These are phyloP conservation scores for Monilinia vaccinii-corymbosi DNA, from an alignment of 2,329 filamentous ascomycete species.

Conservation along the genomic window DNA sequence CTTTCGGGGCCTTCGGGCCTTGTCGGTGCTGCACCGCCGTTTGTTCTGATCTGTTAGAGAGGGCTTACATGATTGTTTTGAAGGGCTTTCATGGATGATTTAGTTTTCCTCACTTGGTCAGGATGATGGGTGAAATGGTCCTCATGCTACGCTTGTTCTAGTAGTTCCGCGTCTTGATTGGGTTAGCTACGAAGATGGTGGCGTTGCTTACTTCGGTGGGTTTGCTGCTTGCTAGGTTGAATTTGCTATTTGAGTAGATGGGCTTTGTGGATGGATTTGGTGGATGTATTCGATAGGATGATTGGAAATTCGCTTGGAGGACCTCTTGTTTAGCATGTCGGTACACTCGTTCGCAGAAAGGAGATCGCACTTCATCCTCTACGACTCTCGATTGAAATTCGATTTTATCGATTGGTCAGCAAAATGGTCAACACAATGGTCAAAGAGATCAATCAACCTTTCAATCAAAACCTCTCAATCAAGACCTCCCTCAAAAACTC, in stretches of 20 bases:
- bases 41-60: conserved; percentile 1
- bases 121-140: neutral
- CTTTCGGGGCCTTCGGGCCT: neutral
- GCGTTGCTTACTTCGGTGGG: neutral
- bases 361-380: neutral
- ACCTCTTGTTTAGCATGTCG: neutral
- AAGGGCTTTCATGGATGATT: neutral
- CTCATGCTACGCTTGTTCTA: conserved; percentile 3
- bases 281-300: neutral
- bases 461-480: neutral
- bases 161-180: neutral
- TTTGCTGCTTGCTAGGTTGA: neutral
- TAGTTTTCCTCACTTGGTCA: neutral
- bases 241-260: neutral
- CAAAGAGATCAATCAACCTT: neutral
- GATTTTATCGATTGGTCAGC: neutral
- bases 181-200: neutral
- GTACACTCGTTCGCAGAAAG: neutral
- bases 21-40: neutral
- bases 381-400: neutral
- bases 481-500: neutral
- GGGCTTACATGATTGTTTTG: neutral
- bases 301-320: neutral
- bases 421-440: neutral
- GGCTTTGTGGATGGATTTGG: neutral